Evolutionary conservation across 768 basidiomycete species (phyloP).

Genomic region (Clavaria fumosa): DNA sequence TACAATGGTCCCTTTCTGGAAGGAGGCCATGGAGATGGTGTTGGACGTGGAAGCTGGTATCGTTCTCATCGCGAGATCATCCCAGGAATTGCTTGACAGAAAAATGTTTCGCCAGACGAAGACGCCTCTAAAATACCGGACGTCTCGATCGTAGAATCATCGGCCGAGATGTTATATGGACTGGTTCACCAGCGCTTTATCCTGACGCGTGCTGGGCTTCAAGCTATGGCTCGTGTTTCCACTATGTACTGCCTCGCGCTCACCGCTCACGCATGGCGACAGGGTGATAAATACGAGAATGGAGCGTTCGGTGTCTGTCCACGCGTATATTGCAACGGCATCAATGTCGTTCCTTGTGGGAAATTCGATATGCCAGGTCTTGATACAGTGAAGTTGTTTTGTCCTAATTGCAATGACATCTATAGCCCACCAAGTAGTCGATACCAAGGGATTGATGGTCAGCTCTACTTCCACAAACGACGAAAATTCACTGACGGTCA

Average conservation of each 20-base stretch:
- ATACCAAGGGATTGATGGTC: slow-evolving; percentile 92
- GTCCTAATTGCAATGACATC: slow-evolving; percentile 95
- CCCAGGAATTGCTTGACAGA: slow-evolving; percentile 1
- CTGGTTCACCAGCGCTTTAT: slow-evolving; percentile 97
- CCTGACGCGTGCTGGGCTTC: slow-evolving; percentile 83
- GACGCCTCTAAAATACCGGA: slow-evolving; percentile 94
- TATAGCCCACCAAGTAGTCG: slow-evolving; percentile 91
- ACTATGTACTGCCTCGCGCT: slow-evolving; percentile 8
- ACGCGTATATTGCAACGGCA: slow-evolving; percentile 82
- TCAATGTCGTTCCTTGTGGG: slow-evolving; percentile 88
- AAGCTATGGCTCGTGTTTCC: slow-evolving; percentile 62
- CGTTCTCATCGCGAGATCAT: slow-evolving; percentile 17
- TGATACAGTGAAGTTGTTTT: slow-evolving; percentile 96
- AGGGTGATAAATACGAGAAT: slow-evolving; percentile 94
- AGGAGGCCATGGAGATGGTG: slow-evolving; percentile 99
- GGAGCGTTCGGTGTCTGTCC: slow-evolving; percentile 90
- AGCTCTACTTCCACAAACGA: slow-evolving; percentile 15
- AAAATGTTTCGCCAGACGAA: slow-evolving; percentile 42
- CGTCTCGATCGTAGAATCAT: slow-evolving; percentile 95
- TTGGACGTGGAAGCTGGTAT: slow-evolving; percentile 96
- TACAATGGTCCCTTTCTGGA: slow-evolving; percentile 96
- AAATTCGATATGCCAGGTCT: slow-evolving; percentile 90
- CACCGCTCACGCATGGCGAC: slow-evolving; percentile 9
- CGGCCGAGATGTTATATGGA: slow-evolving; percentile 93
- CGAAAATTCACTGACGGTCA: slow-evolving; percentile 7